These are phyloP conservation scores for Boletus mariae DNA, from an alignment of 1,284 basidiomycete species.

Conservation along the genomic window DNA sequence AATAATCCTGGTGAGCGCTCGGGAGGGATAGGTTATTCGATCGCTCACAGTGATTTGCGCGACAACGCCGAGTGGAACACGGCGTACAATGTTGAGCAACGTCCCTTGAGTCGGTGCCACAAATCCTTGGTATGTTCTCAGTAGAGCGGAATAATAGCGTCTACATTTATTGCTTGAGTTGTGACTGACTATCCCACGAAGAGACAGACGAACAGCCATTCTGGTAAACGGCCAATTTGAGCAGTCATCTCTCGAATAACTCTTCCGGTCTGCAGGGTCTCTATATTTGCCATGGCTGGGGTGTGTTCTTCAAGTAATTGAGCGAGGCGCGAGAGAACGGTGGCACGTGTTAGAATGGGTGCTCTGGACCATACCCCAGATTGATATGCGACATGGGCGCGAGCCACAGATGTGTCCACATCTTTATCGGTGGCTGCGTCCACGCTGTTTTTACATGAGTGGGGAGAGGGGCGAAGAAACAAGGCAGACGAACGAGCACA, in stretches of 20 bases:
- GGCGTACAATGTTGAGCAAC: slow-evolving; percentile 71
- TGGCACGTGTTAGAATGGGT: slow-evolving; percentile 55
- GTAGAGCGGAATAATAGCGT: slow-evolving; percentile 70
- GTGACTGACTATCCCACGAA: not conserved
- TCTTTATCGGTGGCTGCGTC: slow-evolving; percentile 42
- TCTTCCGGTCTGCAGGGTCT: slow-evolving; percentile 72
- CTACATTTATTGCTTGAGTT: slow-evolving; percentile 34
- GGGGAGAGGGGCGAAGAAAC: not conserved
- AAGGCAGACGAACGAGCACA: slow-evolving; percentile 51
- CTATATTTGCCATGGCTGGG: slow-evolving; percentile 60
- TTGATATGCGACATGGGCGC: slow-evolving; percentile 56
- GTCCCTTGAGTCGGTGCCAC: slow-evolving; percentile 78
- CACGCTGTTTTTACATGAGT: slow-evolving; percentile 33
- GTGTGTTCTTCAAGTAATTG: slow-evolving; percentile 53
- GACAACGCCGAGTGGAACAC: slow-evolving; percentile 78
- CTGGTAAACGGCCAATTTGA: slow-evolving; percentile 69
- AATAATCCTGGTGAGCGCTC: slow-evolving; percentile 8
- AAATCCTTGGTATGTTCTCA: slow-evolving; percentile 64
- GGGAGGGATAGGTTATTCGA: slow-evolving; percentile 9
- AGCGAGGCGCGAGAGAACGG: slow-evolving; percentile 63
- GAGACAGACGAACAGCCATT: slow-evolving; percentile 66
- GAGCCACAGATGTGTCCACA: slow-evolving; percentile 49
- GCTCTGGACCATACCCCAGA: slow-evolving; percentile 69
- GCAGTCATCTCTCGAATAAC: slow-evolving; percentile 75
- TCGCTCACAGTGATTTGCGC: slow-evolving; percentile 71